Conservation (phyloP, 192 early-diverging fungal genomes). For the Coemansia sp. region DNA sequence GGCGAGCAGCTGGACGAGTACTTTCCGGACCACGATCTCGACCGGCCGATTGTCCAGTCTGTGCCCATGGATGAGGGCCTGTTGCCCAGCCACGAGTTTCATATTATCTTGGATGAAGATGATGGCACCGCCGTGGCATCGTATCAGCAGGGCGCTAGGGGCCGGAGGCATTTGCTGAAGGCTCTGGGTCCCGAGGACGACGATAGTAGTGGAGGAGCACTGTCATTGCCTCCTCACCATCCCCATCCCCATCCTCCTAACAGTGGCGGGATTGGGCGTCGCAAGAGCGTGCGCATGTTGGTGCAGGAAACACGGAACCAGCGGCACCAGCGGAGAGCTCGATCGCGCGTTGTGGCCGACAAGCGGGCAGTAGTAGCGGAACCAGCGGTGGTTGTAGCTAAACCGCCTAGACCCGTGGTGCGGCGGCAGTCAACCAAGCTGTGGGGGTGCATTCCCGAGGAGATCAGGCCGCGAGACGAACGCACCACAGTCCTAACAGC, state of each 20-base stretch:
- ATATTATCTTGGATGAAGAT: conserved; percentile 46
- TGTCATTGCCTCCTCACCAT: too few species aligned
- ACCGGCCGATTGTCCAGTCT: conserved; percentile 67
- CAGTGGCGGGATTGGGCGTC: too few species aligned
- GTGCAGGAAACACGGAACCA: conserved; percentile 54
- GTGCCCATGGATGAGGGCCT: conserved; percentile 29
- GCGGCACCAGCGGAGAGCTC: conserved; percentile 17
- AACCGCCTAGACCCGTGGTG: conserved; percentile 21
- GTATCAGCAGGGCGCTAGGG: not conserved
- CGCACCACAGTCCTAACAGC: not conserved
- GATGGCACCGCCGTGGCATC: conserved; percentile 8
- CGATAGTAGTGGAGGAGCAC: too few species aligned
- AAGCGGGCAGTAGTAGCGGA: not conserved
- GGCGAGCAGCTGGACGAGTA: conserved; percentile 71
- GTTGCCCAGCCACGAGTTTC: conserved; percentile 36
- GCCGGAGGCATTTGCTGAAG: not conserved
- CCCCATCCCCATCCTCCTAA: too few species aligned
- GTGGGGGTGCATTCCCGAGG: conserved; percentile 56
- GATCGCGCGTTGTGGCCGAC: not conserved
- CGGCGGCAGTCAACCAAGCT: conserved; percentile 59
- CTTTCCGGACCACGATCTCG: conserved; percentile 77
- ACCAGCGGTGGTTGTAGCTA: not conserved
- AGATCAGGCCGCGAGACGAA: conserved; percentile 42
- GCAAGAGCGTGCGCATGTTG: conserved; percentile 59
- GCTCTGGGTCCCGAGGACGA: not conserved